phyloP scores from a whole-genome alignment of 1,139 yeast genomes.

The Suhomyces wounanorum region DNA sequence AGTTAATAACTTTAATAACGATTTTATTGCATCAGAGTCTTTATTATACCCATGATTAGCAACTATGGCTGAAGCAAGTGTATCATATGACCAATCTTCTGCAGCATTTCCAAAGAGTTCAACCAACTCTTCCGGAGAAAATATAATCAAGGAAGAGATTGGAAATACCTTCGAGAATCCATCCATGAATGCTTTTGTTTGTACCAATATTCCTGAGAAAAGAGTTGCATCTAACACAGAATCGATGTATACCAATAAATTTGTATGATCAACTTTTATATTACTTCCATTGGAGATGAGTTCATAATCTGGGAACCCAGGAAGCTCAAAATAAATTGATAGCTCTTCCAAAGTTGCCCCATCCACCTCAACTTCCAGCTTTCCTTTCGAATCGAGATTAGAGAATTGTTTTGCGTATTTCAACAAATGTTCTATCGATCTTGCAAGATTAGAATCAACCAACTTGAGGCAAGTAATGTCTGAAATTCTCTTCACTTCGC shows the following conservation, averaged over 20 bases:
- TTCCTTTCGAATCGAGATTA: constrained; percentile 19
- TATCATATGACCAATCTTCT: constrained; percentile 83
- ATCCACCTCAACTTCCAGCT: constrained; percentile 35
- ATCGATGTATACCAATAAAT: constrained; percentile 60
- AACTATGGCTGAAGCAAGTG: constrained; percentile 60
- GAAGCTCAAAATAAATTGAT: constrained; percentile 66
- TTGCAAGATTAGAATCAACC: constrained; percentile 65
- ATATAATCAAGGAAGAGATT: constrained; percentile 65
- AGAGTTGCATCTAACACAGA: constrained; percentile 63
- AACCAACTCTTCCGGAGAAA: constrained; percentile 72
- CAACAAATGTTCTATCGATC: constrained; percentile 56
- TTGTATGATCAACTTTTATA: constrained; percentile 49
- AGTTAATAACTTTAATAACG: constrained; percentile 61
- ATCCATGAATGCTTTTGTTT: constrained; percentile 66
- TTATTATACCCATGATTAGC: constrained; percentile 91
- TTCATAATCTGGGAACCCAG: constrained; percentile 71
- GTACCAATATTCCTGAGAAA: constrained; percentile 63
- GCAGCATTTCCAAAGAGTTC: constrained; percentile 64
- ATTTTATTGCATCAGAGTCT: constrained; percentile 65
- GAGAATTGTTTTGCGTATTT: constrained; percentile 40
- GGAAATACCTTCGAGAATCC: constrained; percentile 91
- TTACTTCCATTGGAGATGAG: constrained; percentile 59
- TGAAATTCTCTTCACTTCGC: constrained; percentile 30
- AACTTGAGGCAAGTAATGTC: constrained; percentile 45
- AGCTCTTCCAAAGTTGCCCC: constrained; percentile 53